Evolutionary conservation across 129 eudicot species (phyloP), one percentile per base, ranked within the genome.

Genomic region (Arctium minus): DNA sequence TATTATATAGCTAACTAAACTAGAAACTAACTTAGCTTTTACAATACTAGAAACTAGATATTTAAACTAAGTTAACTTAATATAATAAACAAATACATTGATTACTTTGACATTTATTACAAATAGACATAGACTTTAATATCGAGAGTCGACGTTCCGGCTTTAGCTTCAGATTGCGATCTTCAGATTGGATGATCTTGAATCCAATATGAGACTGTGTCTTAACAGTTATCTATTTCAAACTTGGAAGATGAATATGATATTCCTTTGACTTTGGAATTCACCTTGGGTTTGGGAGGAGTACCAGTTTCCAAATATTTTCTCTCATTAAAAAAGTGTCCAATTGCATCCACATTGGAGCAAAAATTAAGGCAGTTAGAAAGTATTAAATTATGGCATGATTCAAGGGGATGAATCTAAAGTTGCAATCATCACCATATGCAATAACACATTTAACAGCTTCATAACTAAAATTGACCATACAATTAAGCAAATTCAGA

Each of bases 321-420:
- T 37, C 70, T 76, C 85, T 39, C 31, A 83, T 90, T 90, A 44
- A 88, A 88, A 44, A 78, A 84, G 81, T 77, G 70, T 36, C 80
- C 82, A 80, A 89, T 93, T 91, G 88, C 87, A 86, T 85, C 77
- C 53, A 79, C 13, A 72, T 72, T 72, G 8, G 6, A 70, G 22
- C 38, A 50, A 46, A 71, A 9, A 70, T 70, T 35, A 80, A 75
- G 37, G 70, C 42, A 70, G 46, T 50, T 50, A 4, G 5, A 2
- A 13, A 50, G 64, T 12, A 50, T 50, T 12, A 50, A 50, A 50
- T 13, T 67, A 56, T 76, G 40, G 38, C 35, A n/a, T 8, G 35
- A 69, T 69, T 69, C 17, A 69, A 69, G 73, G 36, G 36, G 36
- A 70, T 70, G 36, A 33, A 70, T 53, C 8, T 27, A 17, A 22